Evolutionary conservation across 331 rosid species (phyloP), one percentile per base, ranked within the genome.

Genomic region (Rosa hybrid): DNA sequence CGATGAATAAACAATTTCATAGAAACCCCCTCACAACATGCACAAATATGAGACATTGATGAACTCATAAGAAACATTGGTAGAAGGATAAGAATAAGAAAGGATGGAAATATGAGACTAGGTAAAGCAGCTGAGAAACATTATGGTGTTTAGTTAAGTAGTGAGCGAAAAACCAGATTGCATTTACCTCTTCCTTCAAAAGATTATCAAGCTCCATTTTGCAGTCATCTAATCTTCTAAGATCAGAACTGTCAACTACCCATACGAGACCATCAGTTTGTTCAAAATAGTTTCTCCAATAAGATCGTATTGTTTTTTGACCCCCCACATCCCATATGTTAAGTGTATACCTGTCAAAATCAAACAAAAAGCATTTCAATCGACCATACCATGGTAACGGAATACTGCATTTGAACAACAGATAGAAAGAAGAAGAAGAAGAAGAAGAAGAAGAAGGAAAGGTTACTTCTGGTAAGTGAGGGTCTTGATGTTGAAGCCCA

Each of bases 271-370:
- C 98, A 86, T 94, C 98, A 41, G 97, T 92, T 83, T 94, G 96
- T 95, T 94, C 98, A 76, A 90, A 92, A 84, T 94, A 94, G 89
- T 94, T 92, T 87, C 97, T 90, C 97, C 97, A 91, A 74, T 92
- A 94, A 20, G 98, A 94, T 88, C 98, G 87, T 75, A 94, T 94
- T 5, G 98, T 92, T 72, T 91, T 92, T 48, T 91, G 98, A 73
- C 98, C 98, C 50, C 98, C 98, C 62, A 92, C 96, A 87, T 94
- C 98, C 98, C 98, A 94, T 83, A 94, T 91, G 78, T 94, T 92
- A 64, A 94, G 94, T n/a, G 87, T 86, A 82, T 94, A 94, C 92
- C 94, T 94, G 84, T 57, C 13, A 57, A 57, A 8, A 57, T 57
- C 63, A n/a, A 57, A 57, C 63, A 57, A 5, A 27, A 27, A 27